Evolutionary conservation across 2,329 filamentous ascomycete species (phyloP), one percentile per base, ranked within the genome.

Genomic region (Alternaria novae-zelandiae): DNA sequence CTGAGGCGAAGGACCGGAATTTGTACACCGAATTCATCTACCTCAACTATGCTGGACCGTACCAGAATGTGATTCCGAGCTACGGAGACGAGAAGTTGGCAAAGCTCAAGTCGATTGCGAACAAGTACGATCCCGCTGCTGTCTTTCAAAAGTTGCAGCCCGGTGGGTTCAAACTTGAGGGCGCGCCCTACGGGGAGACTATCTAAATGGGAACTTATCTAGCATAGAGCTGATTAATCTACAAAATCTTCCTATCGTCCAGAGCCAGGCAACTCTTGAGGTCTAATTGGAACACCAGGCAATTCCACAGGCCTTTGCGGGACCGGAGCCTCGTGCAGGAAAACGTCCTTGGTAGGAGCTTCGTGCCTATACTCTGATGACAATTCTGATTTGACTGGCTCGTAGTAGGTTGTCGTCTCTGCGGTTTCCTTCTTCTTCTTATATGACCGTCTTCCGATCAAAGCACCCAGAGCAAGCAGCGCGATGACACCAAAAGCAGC

Each of bases 1-100:
- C 15, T 23, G 67, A 69, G 41, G 67, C 62, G 5, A 69, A 68
- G 54, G 61, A 41, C 11, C 54, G 65, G 5, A 65, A 63, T 3
- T 20, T 70, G n/a, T 58, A 63, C 17, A 61, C 44, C 7, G 55
- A 56, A 6, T 84, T 77, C 60, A 66, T 83, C 26, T 85, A 84
- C 70, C 80, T 84, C 78, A 85, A 85, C 68, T 84, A 85, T 63
- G 83, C 81, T 11, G 77, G 76, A 47, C 72, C 77, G 59, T 81
- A 76, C 63, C 82, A 85, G 66, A 78, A 82, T 62, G 78, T 82
- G 1, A 64, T 85, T 23, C 67, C 71, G 7, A 76, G 80, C 23
- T 85, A 85, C 63, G 83, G 83, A 1, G 51, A 69, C 13, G 68
- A 65, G 12, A 84, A 82, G 46, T 54, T 74, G 44, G 63, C 65